These are phyloP conservation scores for Lachancea sp. DNA, from an alignment of 805 yeast species.

Conservation along the genomic window DNA sequence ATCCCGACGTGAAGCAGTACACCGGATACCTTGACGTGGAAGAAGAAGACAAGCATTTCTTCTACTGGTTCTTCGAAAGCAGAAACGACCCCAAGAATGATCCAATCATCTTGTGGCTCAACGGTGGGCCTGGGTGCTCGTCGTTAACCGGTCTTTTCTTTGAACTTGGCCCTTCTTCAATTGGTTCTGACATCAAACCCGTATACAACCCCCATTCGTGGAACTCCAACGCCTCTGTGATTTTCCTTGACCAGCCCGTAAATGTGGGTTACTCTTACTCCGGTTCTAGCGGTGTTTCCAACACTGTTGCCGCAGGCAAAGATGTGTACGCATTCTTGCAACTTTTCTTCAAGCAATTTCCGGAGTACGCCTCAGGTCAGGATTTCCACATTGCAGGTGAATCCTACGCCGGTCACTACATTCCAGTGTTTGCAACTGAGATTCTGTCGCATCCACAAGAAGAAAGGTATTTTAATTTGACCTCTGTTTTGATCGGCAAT, in stretches of 20 bases:
- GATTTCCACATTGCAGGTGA: constrained; percentile 90
- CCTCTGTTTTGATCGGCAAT: constrained; percentile 82
- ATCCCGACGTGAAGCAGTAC: constrained; percentile 66
- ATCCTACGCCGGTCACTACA: constrained; percentile 90
- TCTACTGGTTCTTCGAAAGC: constrained; percentile 79
- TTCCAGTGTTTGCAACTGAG: constrained; percentile 82
- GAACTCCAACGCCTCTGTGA: constrained; percentile 80
- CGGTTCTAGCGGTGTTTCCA: constrained; percentile 50
- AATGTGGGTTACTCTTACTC: constrained; percentile 77
- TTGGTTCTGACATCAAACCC: constrained; percentile 56
- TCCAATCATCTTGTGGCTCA: constrained; percentile 83
- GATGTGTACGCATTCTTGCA: constrained; percentile 77
- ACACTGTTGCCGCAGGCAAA: constrained; percentile 75
- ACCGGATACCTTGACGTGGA: constrained; percentile 80
- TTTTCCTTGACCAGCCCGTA: constrained; percentile 84
- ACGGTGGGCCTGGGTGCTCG: constrained; percentile 95
- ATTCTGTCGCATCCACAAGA: constrained; percentile 55
- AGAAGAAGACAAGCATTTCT: constrained; percentile 82
- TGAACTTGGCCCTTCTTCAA: constrained; percentile 78
- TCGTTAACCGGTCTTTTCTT: constrained; percentile 81
- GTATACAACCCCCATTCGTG: constrained; percentile 70
- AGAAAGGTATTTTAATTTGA: constrained; percentile 55
- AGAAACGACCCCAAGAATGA: constrained; percentile 83
- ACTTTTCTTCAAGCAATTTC: constrained; percentile 71
- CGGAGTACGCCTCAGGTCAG: constrained; percentile 41